These are phyloP conservation scores for Tylopilus cervinicoccineus DNA, from an alignment of 768 basidiomycete species.

Conservation along the genomic window DNA sequence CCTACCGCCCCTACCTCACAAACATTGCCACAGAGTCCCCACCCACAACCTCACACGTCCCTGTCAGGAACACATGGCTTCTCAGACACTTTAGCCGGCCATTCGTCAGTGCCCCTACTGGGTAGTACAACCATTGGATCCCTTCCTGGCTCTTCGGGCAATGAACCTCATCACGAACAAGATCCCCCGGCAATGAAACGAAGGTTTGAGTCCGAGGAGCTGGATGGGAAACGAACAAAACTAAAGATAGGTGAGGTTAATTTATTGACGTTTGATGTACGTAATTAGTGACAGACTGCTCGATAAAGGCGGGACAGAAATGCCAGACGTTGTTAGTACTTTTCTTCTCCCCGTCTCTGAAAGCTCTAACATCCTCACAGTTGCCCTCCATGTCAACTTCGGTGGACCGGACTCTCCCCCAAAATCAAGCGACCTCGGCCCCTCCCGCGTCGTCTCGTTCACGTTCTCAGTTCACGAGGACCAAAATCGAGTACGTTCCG, in stretches of 20 bases:
- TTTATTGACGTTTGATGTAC: constrained; percentile 22
- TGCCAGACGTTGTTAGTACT: constrained; percentile 45
- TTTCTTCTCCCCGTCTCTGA: constrained; percentile 10
- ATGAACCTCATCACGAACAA: constrained; percentile 45
- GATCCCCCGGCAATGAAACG: constrained; percentile 68
- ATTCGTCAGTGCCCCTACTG: constrained; percentile 16
- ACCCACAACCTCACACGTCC: constrained; percentile 17
- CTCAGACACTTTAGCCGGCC: constrained; percentile 23
- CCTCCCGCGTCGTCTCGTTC: constrained; percentile 33
- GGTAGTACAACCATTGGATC: constrained; percentile 10
- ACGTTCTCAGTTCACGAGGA: constrained; percentile 53
- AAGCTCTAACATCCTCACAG: constrained; percentile 13
- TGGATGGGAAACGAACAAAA: constrained; percentile 64
- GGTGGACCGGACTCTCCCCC: constrained; percentile 15
- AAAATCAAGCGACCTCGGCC: constrained; percentile 25
- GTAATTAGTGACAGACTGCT: constrained; percentile 24
- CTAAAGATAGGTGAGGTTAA: constrained; percentile 62
- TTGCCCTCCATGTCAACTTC: constrained; percentile 16
- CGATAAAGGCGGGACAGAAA: constrained; percentile 39
- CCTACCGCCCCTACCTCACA: constrained; percentile 24
- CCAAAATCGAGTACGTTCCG: constrained; percentile 88
- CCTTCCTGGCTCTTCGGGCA: constrained; percentile 7
- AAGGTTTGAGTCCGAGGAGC: constrained; percentile 64
- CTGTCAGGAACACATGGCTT: constrained; percentile 24
- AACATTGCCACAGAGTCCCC: constrained; percentile 31